Evolutionary conservation across 257 asterid species (phyloP).

Genomic region (Primulina tabacum): DNA sequence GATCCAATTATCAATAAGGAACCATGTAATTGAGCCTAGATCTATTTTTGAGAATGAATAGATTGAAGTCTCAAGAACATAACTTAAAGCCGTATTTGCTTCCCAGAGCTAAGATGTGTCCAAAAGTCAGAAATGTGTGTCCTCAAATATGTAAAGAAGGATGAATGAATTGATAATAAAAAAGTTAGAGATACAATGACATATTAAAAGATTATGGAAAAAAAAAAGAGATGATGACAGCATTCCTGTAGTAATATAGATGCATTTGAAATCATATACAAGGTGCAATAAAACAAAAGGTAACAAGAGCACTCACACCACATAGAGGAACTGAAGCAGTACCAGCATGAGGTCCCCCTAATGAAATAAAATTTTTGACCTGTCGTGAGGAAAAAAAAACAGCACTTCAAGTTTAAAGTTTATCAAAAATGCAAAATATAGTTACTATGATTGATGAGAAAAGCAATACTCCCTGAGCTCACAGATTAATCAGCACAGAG

Average conservation of each 20-base stretch:
- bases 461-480: not conserved
- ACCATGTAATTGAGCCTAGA: not conserved
- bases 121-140: not conserved
- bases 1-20: not conserved
- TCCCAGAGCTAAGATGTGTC: too few species aligned
- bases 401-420: constrained; percentile 6
- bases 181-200: not conserved
- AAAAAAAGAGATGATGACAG: not conserved
- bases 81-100: not conserved
- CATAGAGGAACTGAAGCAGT: constrained; percentile 98
- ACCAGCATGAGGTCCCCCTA: constrained; percentile 98
- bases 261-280: not conserved
- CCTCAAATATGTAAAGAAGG: not conserved
- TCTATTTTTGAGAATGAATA: not conserved
- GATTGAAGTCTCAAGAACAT: not conserved
- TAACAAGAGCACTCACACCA: constrained; percentile 60
- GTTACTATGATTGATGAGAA: not conserved
- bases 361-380: constrained; percentile 80
- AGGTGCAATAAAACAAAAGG: constrained; percentile 15
- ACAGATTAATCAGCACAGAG: not conserved
- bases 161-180: not conserved
- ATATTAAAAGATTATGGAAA: not conserved
- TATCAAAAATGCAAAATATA: constrained; percentile 13
- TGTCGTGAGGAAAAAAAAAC: constrained; percentile 20
- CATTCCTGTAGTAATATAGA: not conserved